These are phyloP conservation scores for Gymnopus androsaceus DNA, from an alignment of 1,284 basidiomycete species.

Conservation along the genomic window DNA sequence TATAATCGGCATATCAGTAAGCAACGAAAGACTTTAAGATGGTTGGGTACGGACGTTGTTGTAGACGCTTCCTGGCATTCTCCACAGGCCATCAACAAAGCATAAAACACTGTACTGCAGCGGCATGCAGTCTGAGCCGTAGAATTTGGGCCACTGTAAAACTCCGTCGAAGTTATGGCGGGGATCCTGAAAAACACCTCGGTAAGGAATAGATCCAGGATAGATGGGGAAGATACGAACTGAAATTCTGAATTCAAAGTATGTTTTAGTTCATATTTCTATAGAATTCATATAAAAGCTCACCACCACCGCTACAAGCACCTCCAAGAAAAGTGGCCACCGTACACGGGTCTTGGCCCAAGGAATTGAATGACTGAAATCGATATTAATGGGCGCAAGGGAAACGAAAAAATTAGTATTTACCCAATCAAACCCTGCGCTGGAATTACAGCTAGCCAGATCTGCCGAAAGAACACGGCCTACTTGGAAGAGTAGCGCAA, in stretches of 20 bases:
- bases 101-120: constrained; percentile 8
- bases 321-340: constrained; percentile 9
- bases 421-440: constrained; percentile 6
- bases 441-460: constrained; percentile 6
- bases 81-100: constrained; percentile 10
- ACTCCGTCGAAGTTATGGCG: constrained; percentile 5
- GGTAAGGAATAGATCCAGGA: neutral
- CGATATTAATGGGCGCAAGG: neutral
- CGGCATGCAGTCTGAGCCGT: constrained; percentile 3
- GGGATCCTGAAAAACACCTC: constrained; percentile 4
- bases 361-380: neutral
- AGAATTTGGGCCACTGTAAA: constrained; percentile 6
- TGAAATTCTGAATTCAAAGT: neutral
- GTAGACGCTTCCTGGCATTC: constrained; percentile 8
- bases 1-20: neutral
- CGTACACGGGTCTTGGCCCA: constrained; percentile 7
- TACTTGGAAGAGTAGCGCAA: neutral
- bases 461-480: neutral
- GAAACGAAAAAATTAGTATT: neutral
- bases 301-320: constrained; percentile 5
- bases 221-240: neutral
- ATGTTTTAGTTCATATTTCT: too few relatives aligned
- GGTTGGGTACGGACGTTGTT: neutral
- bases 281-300: neutral
- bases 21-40: neutral